Conservation (phyloP, 2,329 filamentous ascomycete genomes). For the Fusarium tupiense region DNA sequence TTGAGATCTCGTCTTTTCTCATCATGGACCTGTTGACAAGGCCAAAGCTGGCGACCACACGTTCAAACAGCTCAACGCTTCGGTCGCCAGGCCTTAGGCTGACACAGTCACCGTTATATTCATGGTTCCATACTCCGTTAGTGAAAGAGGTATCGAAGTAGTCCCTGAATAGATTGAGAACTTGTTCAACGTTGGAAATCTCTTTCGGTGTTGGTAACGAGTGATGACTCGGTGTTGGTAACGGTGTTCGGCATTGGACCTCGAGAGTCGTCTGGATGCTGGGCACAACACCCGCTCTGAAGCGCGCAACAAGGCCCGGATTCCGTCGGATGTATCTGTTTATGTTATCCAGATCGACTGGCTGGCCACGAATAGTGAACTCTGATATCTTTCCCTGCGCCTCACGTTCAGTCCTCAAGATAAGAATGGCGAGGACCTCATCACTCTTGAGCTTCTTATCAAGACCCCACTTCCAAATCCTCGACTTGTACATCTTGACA, state of each 20-base stretch:
- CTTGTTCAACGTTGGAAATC: slow-evolving; percentile 39
- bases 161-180: slow-evolving; percentile 42
- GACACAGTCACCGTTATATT: slow-evolving; percentile 46
- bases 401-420: slow-evolving; percentile 51
- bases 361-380: slow-evolving; percentile 52
- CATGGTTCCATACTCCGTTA: slow-evolving; percentile 43
- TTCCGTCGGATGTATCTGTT: slow-evolving; percentile 54
- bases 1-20: slow-evolving; percentile 46
- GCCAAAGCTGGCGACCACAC: slow-evolving; percentile 48
- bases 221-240: slow-evolving; percentile 32
- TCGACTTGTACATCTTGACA: slow-evolving; percentile 56
- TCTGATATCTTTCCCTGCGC: slow-evolving; percentile 47
- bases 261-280: slow-evolving; percentile 46
- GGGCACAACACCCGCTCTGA: slow-evolving; percentile 45
- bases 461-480: slow-evolving; percentile 54
- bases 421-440: slow-evolving; percentile 52
- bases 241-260: slow-evolving; percentile 47
- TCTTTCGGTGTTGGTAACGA: slow-evolving; percentile 38
- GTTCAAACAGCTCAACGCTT: slow-evolving; percentile 50
- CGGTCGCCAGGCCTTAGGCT: slow-evolving; percentile 40
- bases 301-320: slow-evolving; percentile 47
- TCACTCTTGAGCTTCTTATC: slow-evolving; percentile 55
- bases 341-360: slow-evolving; percentile 53
- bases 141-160: slow-evolving; percentile 47
- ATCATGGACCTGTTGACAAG: slow-evolving; percentile 48